These are phyloP conservation scores for Cystoderma amianthinum DNA, from an alignment of 768 basidiomycete genomes.

Conservation along the genomic window DNA sequence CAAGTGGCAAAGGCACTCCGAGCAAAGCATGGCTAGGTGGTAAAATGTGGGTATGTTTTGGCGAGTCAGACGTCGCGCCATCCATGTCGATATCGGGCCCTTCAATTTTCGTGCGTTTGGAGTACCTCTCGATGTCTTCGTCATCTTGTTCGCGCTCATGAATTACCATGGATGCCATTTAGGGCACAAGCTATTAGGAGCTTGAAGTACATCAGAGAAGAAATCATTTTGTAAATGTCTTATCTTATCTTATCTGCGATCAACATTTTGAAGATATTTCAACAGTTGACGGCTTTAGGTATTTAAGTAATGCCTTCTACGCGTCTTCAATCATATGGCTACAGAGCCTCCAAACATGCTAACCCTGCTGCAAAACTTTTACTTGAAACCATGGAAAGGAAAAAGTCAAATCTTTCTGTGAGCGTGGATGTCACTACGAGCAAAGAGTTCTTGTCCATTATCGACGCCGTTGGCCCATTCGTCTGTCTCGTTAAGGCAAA, in stretches of 20 bases:
- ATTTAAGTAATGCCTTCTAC: conserved; percentile 22
- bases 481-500: conserved; percentile 92
- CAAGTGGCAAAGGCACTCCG: conserved; percentile 46
- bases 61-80: conserved; percentile 1
- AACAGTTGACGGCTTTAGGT: no score
- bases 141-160: conserved; percentile 51
- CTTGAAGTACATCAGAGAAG: conserved; percentile 9
- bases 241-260: conserved; percentile 11
- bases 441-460: conserved; percentile 74
- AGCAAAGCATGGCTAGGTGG: conserved; percentile 74
- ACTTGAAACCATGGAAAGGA: conserved; percentile 77
- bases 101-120: conserved; percentile 37
- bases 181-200: conserved; percentile 7
- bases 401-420: conserved; percentile 89
- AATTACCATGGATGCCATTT: conserved; percentile 29
- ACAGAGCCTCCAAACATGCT: conserved; percentile 46
- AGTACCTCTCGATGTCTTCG: conserved; percentile 30
- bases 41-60: conserved; percentile 31
- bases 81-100: conserved; percentile 2
- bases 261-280: not conserved
- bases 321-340: conserved; percentile 48
- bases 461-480: conserved; percentile 83
- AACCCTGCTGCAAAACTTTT: conserved; percentile 80
- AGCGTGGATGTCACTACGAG: conserved; percentile 89
- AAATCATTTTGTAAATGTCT: conserved; percentile 4